Evolutionary conservation across 2,329 filamentous ascomycete genomes (phyloP).

Genomic region (Penicillium freii): DNA sequence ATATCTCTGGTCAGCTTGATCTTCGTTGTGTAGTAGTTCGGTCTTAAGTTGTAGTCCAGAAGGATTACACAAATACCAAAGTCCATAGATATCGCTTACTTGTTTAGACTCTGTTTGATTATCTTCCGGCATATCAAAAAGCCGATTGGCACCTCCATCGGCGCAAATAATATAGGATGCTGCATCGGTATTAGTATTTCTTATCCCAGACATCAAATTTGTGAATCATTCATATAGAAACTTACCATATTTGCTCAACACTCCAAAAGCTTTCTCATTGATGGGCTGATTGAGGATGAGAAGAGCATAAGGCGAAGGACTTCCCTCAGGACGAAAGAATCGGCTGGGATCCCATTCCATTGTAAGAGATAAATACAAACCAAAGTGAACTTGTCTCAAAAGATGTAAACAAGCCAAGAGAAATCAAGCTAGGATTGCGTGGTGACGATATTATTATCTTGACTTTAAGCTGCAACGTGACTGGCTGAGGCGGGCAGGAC

Average conservation of each 20-base stretch:
- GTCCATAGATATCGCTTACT: conserved; percentile 25
- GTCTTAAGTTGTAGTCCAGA: not conserved
- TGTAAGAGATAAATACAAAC: not conserved
- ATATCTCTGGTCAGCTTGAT: conserved; percentile 4
- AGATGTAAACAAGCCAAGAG: not conserved
- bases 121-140: conserved; percentile 54
- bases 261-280: conserved; percentile 41
- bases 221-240: not conserved
- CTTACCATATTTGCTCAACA: conserved; percentile 40
- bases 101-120: conserved; percentile 30
- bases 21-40: not conserved
- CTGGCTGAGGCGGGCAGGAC: conserved; percentile 12
- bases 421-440: not conserved
- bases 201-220: not conserved
- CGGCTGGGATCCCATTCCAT: conserved; percentile 45
- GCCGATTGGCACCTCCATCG: conserved; percentile 84
- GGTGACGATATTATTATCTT: conserved; percentile 11
- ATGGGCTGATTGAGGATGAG: conserved; percentile 64
- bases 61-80: not conserved
- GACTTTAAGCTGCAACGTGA: conserved; percentile 25
- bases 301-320: conserved; percentile 45
- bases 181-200: conserved; percentile 31
- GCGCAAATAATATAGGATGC: conserved; percentile 72
- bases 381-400: not conserved
- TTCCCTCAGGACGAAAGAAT: conserved; percentile 37